Evolutionary conservation across 78 protist genomes (phyloP), one percentile per base, ranked within the genome.

Genomic region (Pigoraptor vietnamica): DNA sequence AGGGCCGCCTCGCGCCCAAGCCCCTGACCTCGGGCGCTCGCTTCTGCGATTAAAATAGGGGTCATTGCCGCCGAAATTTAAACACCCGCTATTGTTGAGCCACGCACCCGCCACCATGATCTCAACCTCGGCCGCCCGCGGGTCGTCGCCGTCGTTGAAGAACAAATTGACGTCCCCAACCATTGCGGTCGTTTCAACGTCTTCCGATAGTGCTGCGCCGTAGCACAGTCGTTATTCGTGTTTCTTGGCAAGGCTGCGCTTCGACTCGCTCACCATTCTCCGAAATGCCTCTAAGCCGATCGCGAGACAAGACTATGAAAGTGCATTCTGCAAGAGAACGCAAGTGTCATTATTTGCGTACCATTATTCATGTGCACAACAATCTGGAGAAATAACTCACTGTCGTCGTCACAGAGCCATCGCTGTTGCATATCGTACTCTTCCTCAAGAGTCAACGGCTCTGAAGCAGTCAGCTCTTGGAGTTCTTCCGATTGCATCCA

Each of bases 121-220:
- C 23, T 96, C 97, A 10, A 94, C 86, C 39, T 94, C 96, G 21
- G 94, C 97, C 0, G 92, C 81, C 10, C 87, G 90, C 33, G 81
- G 92, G 81, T 90, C 96, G 67, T 93, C 94, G 23, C 21, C 90
- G 14, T 94, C 96, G 24, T 88, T 89, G 67, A 94, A 86, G 87
- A 96, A 97, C 36, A 95, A 33, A 92, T 97, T 97, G 29, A 96
- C 94, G 93, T 97, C 99, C 24, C 99, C 99, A 37, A 93, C 86
- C 97, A 97, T 95, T 39, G 90, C 23, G 21, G 25, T 84, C 0
- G 36, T 6, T 1, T 93, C 93, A 19, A 2, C 89, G 24, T 1
- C 37, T 2, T 25, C 24, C 35, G 87, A 2, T 10, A 19, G 37
- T 25, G 24, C 84, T 1, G n/a, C n/a, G n/a, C n/a, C n/a, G n/a